phyloP scores from a whole-genome alignment of 176 grass and related monocot genomes.

The Chrysopogon serrulatus region DNA sequence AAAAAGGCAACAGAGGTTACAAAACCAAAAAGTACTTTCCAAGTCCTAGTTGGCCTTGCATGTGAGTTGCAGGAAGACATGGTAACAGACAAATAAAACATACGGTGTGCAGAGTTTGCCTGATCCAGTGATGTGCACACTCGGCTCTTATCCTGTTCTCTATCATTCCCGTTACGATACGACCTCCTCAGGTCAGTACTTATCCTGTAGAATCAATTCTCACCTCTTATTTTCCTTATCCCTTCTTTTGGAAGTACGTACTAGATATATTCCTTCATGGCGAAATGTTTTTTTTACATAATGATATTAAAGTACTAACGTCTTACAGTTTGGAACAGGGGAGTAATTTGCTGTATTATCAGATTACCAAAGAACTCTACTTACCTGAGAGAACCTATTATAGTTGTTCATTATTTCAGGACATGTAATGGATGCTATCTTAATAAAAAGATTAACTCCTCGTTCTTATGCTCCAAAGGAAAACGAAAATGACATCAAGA shows the following conservation, averaged over 20 bases:
- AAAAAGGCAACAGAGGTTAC: too few relatives aligned
- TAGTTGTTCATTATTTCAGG: neutral
- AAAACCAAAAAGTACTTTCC: too few relatives aligned
- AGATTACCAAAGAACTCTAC: neutral
- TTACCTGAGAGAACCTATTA: neutral
- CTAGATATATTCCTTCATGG: neutral
- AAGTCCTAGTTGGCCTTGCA: neutral
- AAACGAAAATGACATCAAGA: neutral
- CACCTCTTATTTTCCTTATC: neutral
- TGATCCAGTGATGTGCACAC: neutral
- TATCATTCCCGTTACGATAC: conserved; percentile 1
- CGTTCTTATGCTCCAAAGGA: neutral
- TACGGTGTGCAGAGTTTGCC: neutral
- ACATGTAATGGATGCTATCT: neutral
- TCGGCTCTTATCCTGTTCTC: neutral
- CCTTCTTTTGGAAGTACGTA: neutral
- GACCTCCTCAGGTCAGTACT: neutral
- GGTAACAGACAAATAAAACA: neutral
- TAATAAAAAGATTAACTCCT: neutral
- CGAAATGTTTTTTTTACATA: too few relatives aligned
- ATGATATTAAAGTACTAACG: neutral
- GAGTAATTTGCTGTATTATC: neutral
- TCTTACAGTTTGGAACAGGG: too few relatives aligned
- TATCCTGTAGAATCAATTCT: neutral
- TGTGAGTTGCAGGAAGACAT: neutral